A percentile compares a stretch with the other conserved stretches of the same genome.
phyloP scores from a whole-genome alignment of 164 flowering plant species.

The Magnolia sinica region DNA sequence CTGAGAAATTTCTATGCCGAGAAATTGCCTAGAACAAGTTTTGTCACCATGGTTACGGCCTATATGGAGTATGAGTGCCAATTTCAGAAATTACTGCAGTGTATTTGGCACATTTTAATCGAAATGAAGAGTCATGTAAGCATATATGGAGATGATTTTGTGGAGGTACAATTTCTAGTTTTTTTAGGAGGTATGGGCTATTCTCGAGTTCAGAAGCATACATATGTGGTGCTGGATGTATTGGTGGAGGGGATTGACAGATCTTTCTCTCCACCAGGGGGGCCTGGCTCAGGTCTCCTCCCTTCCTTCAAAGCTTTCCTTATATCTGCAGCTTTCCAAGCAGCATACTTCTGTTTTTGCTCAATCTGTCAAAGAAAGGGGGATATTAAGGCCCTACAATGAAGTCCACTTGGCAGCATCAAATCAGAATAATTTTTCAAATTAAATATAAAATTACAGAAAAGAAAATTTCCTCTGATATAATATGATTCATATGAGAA shows the following conservation, averaged over 20 bases:
- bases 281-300: slow-evolving; percentile 84
- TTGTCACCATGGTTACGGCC: background rate
- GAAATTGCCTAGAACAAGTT: too few relatives aligned
- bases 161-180: background rate
- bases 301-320: slow-evolving; percentile 98
- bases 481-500: too few relatives aligned
- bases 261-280: slow-evolving; percentile 76
- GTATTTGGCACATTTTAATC: background rate
- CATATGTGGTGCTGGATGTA: slow-evolving; percentile 40
- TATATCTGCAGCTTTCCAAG: slow-evolving; percentile 99
- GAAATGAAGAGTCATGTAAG: background rate
- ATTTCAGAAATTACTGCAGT: background rate
- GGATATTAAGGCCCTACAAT: too few relatives aligned
- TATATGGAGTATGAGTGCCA: background rate
- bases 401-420: too few relatives aligned
- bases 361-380: slow-evolving; percentile 55
- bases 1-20: too few relatives aligned
- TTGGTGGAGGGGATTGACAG: slow-evolving; percentile 39
- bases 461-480: too few relatives aligned
- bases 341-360: slow-evolving; percentile 97
- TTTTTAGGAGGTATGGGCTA: background rate
- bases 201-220: slow-evolving; percentile 28
- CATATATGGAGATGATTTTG: background rate
- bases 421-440: too few relatives aligned
- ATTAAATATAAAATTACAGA: too few relatives aligned